Evolutionary conservation across 805 yeast genomes (phyloP).

Genomic region (Candida boleticola): DNA sequence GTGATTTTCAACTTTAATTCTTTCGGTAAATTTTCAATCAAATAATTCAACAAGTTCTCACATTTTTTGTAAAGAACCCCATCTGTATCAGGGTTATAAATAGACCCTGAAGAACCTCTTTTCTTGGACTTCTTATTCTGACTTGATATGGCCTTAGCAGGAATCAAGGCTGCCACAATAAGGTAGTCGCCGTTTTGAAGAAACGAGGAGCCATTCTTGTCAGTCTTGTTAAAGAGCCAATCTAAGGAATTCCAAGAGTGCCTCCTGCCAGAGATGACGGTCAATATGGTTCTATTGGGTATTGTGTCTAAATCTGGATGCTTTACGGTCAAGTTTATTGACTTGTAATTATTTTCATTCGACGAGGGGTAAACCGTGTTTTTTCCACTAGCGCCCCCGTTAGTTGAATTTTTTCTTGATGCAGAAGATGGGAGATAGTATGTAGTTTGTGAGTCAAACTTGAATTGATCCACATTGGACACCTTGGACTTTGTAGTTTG

Average conservation of each 20-base stretch:
- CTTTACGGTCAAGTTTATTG: constrained; percentile 42
- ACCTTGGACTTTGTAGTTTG: constrained; percentile 32
- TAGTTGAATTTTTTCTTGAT: constrained; percentile 12
- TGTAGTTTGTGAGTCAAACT: constrained; percentile 41
- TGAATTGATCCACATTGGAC: constrained; percentile 41
- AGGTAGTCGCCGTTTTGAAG: constrained; percentile 39
- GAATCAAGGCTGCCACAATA: constrained; percentile 35
- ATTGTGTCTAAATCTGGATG: constrained; percentile 32
- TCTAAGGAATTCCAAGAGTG: constrained; percentile 45
- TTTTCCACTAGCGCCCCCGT: constrained; percentile 9
- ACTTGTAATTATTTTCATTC: constrained; percentile 37
- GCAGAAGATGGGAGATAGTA: constrained; percentile 18
- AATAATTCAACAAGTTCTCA: constrained; percentile 22
- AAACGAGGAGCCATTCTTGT: constrained; percentile 13
- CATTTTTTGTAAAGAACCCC: constrained; percentile 22
- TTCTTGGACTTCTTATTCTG: constrained; percentile 9
- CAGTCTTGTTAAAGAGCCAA: constrained; percentile 28
- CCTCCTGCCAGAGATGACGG: constrained; percentile 37
- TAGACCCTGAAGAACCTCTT: constrained; percentile 1
- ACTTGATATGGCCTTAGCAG: constrained; percentile 15
- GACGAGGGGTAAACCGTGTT: constrained; percentile 24
- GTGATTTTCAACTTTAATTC: constrained; percentile 34
- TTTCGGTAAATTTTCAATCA: constrained; percentile 13
- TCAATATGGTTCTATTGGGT: constrained; percentile 31
- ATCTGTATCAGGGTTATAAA: constrained; percentile 13